A percentile compares a stretch with the other conserved stretches of the same genome.
Evolutionary conservation across 805 yeast species (phyloP).

Genomic region (Babjeviella inositovora): DNA sequence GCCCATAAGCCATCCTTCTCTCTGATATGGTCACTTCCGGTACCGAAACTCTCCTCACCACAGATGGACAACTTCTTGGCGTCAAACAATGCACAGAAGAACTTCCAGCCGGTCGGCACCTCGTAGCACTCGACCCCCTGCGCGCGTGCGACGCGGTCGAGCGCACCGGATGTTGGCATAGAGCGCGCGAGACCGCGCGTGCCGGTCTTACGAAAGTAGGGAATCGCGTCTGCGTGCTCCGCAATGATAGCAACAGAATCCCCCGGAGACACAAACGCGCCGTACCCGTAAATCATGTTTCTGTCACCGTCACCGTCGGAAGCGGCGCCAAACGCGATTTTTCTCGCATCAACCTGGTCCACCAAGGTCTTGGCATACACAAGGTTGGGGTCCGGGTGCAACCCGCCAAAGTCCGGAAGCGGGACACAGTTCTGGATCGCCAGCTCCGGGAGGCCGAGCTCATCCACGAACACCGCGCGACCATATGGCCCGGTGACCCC

Average conservation of each 20-base stretch:
- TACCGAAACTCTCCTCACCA: conserved; percentile 97
- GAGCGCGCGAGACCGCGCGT: conserved; percentile 89
- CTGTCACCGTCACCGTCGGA: conserved; percentile 99
- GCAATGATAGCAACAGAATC: conserved; percentile 96
- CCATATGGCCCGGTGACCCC: conserved; percentile 99
- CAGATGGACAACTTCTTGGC: conserved; percentile 88
- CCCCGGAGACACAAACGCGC: conserved; percentile 93
- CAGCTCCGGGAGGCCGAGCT: conserved; percentile 57
- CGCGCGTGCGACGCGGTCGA: conserved; percentile 76
- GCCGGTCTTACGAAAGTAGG: conserved; percentile 80
- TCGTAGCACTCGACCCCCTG: conserved; percentile 71
- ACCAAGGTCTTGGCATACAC: conserved; percentile 87
- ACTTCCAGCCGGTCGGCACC: conserved; percentile 99
- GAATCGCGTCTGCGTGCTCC: conserved; percentile 80
- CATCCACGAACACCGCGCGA: conserved; percentile 64
- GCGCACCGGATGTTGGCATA: conserved; percentile 94
- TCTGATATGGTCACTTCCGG: conserved; percentile 94
- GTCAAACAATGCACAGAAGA: conserved; percentile 90
- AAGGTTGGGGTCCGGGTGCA: conserved; percentile 95
- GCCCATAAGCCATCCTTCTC: conserved; percentile 99
- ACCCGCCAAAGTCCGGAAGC: conserved; percentile 86
- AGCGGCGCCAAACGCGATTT: conserved; percentile 92
- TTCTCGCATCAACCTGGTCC: conserved; percentile 63
- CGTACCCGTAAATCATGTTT: conserved; percentile 95
- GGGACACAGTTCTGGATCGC: conserved; percentile 72